phyloP scores from a whole-genome alignment of 371 early-diverging fungal species.

The Synchytrium microbalum region DNA sequence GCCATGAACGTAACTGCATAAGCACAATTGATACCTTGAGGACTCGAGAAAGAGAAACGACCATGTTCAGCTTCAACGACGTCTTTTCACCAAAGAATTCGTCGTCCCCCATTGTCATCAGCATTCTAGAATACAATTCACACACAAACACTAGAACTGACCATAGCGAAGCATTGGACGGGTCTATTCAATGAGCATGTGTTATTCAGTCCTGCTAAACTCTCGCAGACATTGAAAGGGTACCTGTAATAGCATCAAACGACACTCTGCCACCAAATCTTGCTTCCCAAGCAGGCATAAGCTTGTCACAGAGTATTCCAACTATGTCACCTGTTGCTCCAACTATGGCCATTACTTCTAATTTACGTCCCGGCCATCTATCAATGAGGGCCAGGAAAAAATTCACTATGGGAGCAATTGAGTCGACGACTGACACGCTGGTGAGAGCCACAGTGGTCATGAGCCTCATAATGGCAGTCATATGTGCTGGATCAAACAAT shows the following conservation, averaged over 20 bases:
- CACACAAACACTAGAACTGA: slow-evolving; percentile 54
- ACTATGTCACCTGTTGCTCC: slow-evolving; percentile 1
- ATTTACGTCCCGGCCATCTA: slow-evolving; percentile 50
- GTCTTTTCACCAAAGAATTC: slow-evolving; percentile 62
- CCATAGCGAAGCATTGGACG: slow-evolving; percentile 36
- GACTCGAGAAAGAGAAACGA: slow-evolving; percentile 46
- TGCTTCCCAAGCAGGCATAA: neutral
- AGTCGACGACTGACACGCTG: neutral
- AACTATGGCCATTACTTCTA: slow-evolving; percentile 42
- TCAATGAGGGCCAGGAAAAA: slow-evolving; percentile 51
- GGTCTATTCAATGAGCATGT: slow-evolving; percentile 17
- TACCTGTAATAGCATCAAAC: neutral
- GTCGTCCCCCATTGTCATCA: slow-evolving; percentile 75
- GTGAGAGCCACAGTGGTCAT: slow-evolving; percentile 15
- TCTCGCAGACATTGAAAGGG: slow-evolving; percentile 15
- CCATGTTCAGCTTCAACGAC: slow-evolving; percentile 40
- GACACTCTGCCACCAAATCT: neutral
- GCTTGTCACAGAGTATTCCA: neutral
- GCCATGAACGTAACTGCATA: too few relatives aligned
- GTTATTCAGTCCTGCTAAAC: slow-evolving; percentile 14
- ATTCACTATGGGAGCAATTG: slow-evolving; percentile 32
- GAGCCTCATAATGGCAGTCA: slow-evolving; percentile 38
- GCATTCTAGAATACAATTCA: slow-evolving; percentile 61
- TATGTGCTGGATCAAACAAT: slow-evolving; percentile 38
- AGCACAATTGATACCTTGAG: slow-evolving; percentile 58